These are phyloP conservation scores for Ogataea henricii DNA, from an alignment of 805 yeast genomes.

Conservation along the genomic window DNA sequence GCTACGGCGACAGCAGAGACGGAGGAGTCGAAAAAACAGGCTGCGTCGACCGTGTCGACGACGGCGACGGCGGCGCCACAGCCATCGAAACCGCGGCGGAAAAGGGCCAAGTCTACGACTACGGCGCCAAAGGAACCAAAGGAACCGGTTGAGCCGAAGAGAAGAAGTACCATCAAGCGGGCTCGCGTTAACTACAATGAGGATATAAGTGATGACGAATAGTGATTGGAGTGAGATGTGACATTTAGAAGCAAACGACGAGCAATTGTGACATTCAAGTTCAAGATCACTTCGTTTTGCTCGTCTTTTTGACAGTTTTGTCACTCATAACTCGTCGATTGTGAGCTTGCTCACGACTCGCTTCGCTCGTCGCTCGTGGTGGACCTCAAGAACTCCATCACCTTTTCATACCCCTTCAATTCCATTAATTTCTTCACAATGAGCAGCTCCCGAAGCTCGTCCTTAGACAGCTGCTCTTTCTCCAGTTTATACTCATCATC, in stretches of 20 bases:
- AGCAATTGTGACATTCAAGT: no score
- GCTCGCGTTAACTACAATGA: slow-evolving; percentile 39
- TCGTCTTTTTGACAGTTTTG: no score
- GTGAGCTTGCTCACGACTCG: no score
- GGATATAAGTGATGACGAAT: slow-evolving; percentile 12
- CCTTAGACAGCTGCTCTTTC: slow-evolving; percentile 22
- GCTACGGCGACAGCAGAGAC: no score
- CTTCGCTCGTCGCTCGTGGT: slow-evolving; percentile 1
- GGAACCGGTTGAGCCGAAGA: slow-evolving; percentile 32
- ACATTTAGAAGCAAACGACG: no score
- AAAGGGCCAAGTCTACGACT: neutral
- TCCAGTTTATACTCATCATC: slow-evolving; percentile 26
- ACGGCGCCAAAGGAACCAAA: slow-evolving; percentile 12
- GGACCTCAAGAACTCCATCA: slow-evolving; percentile 56
- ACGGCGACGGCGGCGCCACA: neutral
- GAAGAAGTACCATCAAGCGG: slow-evolving; percentile 45
- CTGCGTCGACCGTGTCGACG: neutral
- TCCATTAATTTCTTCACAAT: slow-evolving; percentile 63
- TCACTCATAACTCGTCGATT: no score
- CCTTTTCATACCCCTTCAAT: slow-evolving; percentile 66
- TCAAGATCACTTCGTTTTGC: no score
- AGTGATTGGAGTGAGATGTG: neutral
- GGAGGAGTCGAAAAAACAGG: slow-evolving; percentile 1
- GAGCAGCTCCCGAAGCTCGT: slow-evolving; percentile 53
- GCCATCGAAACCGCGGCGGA: neutral